Evolutionary conservation across 1,284 basidiomycete species (phyloP), one percentile per base, ranked within the genome.

Genomic region (Melampsora americana): DNA sequence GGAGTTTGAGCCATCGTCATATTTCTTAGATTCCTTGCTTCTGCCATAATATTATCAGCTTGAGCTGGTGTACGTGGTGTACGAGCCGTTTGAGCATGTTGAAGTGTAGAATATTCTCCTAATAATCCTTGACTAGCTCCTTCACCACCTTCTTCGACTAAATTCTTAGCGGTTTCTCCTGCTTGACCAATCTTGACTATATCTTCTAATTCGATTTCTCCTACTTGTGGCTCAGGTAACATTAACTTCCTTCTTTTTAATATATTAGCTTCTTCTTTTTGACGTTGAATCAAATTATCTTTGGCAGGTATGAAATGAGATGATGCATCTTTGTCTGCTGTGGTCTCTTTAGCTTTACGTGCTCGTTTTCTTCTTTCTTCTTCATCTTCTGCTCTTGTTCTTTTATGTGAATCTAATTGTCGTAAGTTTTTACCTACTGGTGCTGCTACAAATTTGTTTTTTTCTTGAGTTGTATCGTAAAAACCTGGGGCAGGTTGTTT

Each of bases 101-200:
- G 91, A 78, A 99, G 83, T 7, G 90, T 90, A 80, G 95, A 92
- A 82, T 99, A 99, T 76, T 96, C 93, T 78, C 92, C 93, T 61
- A 99, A 83, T 66, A 99, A 85, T 78, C 89, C 88, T 44, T 89
- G 91, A 71, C 91, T 96, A 0, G 94, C 92, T 78, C 92, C 92
- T 9, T 80, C 81, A 12, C 86, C 82, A 84, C 84, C 83, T 20
- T 83, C 83, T 42, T 83, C 83, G 7, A 98, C 93, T 79, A 98
- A 83, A 5, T 90, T 89, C 80, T 93, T 90, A 11, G 94, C 91
- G 77, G 88, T 90, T 84, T 97, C 92, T 6, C 94, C 91, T 0
- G 92, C 91, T 82, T 92, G 90, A 0, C 95, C 96, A 80, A 99
- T 95, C 86, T 99, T 99, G 80, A 97, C 95, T 80, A 99, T 98